A percentile compares a stretch with the other conserved stretches of the same genome.
These are phyloP conservation scores for Pichia thaimueangensis DNA, from an alignment of 805 yeast species.

Conservation along the genomic window DNA sequence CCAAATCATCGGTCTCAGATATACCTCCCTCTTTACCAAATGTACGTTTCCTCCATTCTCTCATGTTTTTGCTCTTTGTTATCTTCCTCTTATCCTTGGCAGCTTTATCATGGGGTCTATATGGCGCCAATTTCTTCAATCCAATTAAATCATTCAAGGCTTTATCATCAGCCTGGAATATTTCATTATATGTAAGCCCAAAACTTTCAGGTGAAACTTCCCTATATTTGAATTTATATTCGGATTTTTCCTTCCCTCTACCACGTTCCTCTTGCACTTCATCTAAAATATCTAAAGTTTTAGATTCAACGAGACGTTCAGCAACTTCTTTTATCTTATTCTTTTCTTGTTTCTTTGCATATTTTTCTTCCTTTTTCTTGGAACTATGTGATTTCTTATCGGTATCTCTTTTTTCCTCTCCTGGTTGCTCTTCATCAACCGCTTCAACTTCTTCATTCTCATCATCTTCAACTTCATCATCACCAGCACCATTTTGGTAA, in stretches of 20 bases:
- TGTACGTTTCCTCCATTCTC: slow-evolving; percentile 85
- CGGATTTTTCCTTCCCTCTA: slow-evolving; percentile 41
- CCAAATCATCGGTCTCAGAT: slow-evolving; percentile 23
- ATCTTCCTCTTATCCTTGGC: slow-evolving; percentile 77
- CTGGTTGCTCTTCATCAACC: slow-evolving; percentile 9
- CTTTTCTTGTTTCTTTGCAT: slow-evolving; percentile 54
- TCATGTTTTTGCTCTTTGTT: slow-evolving; percentile 72
- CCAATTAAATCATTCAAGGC: slow-evolving; percentile 82
- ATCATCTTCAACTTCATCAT: slow-evolving; percentile 37
- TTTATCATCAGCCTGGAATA: slow-evolving; percentile 81
- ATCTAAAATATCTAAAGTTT: slow-evolving; percentile 57
- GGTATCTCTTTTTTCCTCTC: slow-evolving; percentile 20
- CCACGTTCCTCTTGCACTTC: slow-evolving; percentile 64
- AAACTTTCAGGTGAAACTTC: slow-evolving; percentile 93
- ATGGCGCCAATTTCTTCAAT: slow-evolving; percentile 89
- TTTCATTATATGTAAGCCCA: slow-evolving; percentile 82
- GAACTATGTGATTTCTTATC: slow-evolving; percentile 43
- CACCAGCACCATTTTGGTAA: slow-evolving; percentile 18
- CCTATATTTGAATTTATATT: slow-evolving; percentile 69
- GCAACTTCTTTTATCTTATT: slow-evolving; percentile 60
- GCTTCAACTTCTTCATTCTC: slow-evolving; percentile 34
- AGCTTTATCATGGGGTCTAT: slow-evolving; percentile 66
- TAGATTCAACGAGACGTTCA: slow-evolving; percentile 69
- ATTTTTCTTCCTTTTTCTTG: slow-evolving; percentile 47
- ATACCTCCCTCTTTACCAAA: slow-evolving; percentile 43